phyloP scores from a whole-genome alignment of 1,284 basidiomycete genomes.

The Puccinia triticina region DNA sequence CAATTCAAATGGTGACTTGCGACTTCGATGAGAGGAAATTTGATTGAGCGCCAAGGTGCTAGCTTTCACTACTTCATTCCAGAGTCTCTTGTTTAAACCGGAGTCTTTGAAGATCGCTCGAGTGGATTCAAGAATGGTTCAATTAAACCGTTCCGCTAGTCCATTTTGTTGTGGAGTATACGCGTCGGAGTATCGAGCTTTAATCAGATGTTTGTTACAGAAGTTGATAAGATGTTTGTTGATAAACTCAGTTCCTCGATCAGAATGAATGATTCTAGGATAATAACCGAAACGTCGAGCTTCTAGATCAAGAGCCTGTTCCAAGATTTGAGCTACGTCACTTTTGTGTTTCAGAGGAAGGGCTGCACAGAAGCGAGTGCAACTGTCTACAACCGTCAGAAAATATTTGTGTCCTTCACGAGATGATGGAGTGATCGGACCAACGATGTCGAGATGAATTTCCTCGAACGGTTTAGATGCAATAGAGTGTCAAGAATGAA shows the following conservation, averaged over 20 bases:
- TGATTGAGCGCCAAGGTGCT: neutral
- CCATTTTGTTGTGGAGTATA: conserved; percentile 23
- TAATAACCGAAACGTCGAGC: neutral
- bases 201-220: neutral
- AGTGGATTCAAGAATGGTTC: neutral
- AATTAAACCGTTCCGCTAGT: neutral
- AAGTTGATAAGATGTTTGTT: neutral
- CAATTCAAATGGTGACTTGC: neutral
- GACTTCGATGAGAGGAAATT: neutral
- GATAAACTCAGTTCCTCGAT: conserved; percentile 11
- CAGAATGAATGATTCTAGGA: neutral
- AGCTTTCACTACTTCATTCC: neutral
- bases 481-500: neutral
- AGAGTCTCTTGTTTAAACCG: neutral
- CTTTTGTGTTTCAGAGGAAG: neutral
- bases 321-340: neutral
- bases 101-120: neutral
- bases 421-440: conserved; percentile 9
- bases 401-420: neutral
- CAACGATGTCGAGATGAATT: neutral
- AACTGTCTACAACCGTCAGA: too few species aligned
- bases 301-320: neutral
- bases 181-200: neutral
- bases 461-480: neutral
- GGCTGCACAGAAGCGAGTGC: neutral